These are phyloP conservation scores for Metschnikowia amazonensis DNA, from an alignment of 805 yeast genomes.

Conservation along the genomic window DNA sequence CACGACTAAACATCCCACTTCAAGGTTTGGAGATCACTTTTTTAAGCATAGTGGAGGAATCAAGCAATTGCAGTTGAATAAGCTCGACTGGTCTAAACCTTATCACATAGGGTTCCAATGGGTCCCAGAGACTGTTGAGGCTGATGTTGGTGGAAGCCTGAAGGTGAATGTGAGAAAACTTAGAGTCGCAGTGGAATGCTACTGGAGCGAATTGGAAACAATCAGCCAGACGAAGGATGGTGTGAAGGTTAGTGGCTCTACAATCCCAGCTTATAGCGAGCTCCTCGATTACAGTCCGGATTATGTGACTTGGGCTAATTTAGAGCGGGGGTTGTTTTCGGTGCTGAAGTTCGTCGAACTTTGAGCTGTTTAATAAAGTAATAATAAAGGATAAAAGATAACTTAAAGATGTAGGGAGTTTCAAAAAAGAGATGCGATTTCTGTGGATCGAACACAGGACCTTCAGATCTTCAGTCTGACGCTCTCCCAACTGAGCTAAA, in stretches of 20 bases:
- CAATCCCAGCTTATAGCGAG: slow-evolving; percentile 70
- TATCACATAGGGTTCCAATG: slow-evolving; percentile 70
- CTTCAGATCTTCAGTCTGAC: slow-evolving; percentile 29
- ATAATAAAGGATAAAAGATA: background rate
- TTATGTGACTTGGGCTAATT: slow-evolving; percentile 61
- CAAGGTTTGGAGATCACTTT: slow-evolving; percentile 42
- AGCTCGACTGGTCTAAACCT: slow-evolving; percentile 53
- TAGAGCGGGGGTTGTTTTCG: slow-evolving; percentile 64
- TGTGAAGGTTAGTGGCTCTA: slow-evolving; percentile 23
- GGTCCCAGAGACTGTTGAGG: slow-evolving; percentile 49
- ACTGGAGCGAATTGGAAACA: slow-evolving; percentile 64
- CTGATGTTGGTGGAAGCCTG: slow-evolving; percentile 26
- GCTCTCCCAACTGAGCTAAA: slow-evolving; percentile 30
- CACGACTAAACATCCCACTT: slow-evolving; percentile 12
- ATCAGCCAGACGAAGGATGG: slow-evolving; percentile 22
- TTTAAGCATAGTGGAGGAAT: slow-evolving; percentile 61
- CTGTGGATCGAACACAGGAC: slow-evolving; percentile 19
- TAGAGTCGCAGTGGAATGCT: slow-evolving; percentile 61
- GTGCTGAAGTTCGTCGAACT: slow-evolving; percentile 47
- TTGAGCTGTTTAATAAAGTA: slow-evolving; percentile 10
- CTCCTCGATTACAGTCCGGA: slow-evolving; percentile 63
- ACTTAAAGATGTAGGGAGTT: background rate
- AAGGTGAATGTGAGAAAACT: slow-evolving; percentile 35
- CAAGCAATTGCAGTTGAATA: slow-evolving; percentile 59
- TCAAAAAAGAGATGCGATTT: slow-evolving; percentile 10